Conservation (phyloP, 345 rosid species). For the Lagerstroemia speciosa region DNA sequence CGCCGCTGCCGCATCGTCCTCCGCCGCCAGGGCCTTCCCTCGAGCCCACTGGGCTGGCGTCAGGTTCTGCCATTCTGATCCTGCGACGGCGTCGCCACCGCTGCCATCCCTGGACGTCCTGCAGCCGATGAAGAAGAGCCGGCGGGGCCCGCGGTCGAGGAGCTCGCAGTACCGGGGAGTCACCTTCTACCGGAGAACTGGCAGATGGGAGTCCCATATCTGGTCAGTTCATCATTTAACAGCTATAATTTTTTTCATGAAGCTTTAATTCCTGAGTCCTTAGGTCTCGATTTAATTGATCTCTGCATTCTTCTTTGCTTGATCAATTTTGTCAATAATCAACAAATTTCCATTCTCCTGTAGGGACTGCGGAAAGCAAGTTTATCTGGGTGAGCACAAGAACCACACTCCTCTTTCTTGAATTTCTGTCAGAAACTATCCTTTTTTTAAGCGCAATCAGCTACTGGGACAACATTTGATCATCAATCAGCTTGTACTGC, state of each 20-base stretch:
- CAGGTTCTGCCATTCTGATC: constrained; percentile 57
- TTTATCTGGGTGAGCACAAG: constrained; percentile 69
- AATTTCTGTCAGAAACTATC: neutral
- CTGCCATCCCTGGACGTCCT: constrained; percentile 25
- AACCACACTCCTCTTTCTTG: neutral
- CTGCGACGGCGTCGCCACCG: constrained; percentile 11
- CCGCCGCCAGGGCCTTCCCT: constrained; percentile 34
- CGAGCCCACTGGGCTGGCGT: constrained; percentile 66
- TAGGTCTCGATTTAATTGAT: neutral
- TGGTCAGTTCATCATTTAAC: constrained; percentile 32
- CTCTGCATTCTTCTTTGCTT: neutral
- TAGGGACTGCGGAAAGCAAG: constrained; percentile 99
- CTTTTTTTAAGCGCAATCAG: neutral
- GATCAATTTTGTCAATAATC: neutral
- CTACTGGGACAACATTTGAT: neutral
- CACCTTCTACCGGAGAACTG: constrained; percentile 93
- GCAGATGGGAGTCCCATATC: constrained; percentile 99
- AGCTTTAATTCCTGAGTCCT: neutral
- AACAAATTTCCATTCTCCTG: constrained; percentile 12
- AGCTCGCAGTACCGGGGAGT: constrained; percentile 98
- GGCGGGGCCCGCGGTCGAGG: constrained; percentile 95
- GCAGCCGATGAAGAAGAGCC: constrained; percentile 74
- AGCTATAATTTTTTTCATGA: neutral
- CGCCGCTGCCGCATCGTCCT: neutral
- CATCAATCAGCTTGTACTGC: neutral